A percentile compares a stretch with the other conserved stretches of the same genome.
Conservation (phyloP, 1,284 basidiomycete species). For the Trichosporon sp. region DNA sequence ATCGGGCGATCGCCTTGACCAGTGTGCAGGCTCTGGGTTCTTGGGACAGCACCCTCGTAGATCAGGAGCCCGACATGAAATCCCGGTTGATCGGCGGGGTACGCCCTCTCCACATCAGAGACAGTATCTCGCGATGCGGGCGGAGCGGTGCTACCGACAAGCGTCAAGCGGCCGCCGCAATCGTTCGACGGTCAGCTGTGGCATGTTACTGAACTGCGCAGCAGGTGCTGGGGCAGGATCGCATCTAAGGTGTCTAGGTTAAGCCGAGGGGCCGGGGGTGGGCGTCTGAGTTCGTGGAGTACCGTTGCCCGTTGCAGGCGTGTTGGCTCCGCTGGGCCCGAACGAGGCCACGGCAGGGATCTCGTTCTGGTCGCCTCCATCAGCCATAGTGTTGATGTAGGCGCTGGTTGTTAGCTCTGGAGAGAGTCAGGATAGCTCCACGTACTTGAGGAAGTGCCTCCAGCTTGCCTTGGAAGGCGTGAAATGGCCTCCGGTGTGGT, state of each 20-base stretch:
- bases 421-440: background rate
- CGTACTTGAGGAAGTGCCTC: slow-evolving; percentile 49
- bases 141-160: background rate
- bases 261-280: background rate
- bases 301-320: slow-evolving; percentile 18
- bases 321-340: slow-evolving; percentile 33
- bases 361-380: slow-evolving; percentile 43
- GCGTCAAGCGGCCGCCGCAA: too few species aligned
- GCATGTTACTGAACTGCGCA: background rate
- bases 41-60: background rate
- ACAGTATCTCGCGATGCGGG: background rate
- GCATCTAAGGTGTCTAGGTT: slow-evolving; percentile 1
- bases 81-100: background rate
- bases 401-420: slow-evolving; percentile 27
- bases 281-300: slow-evolving; percentile 15
- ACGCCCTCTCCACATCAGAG: background rate
- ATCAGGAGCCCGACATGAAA: background rate
- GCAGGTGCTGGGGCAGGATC: background rate
- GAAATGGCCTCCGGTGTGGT: slow-evolving; percentile 50
- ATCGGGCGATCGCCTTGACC: background rate
- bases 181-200: background rate
- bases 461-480: slow-evolving; percentile 48
- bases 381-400: slow-evolving; percentile 46
- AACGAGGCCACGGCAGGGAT: slow-evolving; percentile 35
- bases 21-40: background rate